A percentile compares a stretch with the other conserved stretches of the same genome.
Evolutionary conservation across 169 alveolate genomes (phyloP).

Genomic region (Besnoitia besnoiti): DNA sequence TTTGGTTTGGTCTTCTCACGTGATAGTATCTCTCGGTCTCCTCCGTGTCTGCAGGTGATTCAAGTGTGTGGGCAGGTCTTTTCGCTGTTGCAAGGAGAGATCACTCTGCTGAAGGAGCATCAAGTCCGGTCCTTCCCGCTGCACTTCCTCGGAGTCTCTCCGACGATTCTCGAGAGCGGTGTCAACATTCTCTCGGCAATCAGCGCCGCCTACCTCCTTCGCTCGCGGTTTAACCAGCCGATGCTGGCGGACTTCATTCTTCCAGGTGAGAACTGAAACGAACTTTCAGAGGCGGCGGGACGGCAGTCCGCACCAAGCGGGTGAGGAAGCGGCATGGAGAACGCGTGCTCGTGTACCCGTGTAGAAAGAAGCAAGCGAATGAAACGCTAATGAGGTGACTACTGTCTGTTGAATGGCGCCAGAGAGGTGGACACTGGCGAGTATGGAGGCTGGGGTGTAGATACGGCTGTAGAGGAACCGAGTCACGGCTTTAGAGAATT

Average conservation of each 20-base stretch:
- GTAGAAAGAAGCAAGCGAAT: no score
- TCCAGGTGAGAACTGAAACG: neutral
- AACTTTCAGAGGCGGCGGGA: neutral
- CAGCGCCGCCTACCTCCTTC: neutral
- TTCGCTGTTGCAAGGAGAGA: neutral
- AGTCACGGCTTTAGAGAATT: no score
- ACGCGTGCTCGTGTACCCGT: no score
- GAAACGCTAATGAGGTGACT: no score
- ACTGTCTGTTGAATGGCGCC: no score
- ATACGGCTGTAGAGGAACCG: no score
- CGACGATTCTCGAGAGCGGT: slow-evolving; percentile 4
- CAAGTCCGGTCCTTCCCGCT: neutral
- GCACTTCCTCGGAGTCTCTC: neutral
- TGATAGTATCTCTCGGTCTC: neutral
- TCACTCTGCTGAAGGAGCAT: neutral
- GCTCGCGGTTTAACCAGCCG: neutral
- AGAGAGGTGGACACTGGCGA: no score
- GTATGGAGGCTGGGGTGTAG: no score
- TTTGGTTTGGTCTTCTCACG: no score
- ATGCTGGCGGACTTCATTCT: neutral
- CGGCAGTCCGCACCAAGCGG: no score
- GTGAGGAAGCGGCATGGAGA: no score
- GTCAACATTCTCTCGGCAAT: neutral
- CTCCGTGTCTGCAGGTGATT: neutral
- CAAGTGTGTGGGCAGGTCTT: neutral